Percentiles rank a stretch among this genome's conserved stretches.
phyloP scores from a whole-genome alignment of 495 filamentous ascomycete genomes.

The Lindgomyces ingoldianus region DNA sequence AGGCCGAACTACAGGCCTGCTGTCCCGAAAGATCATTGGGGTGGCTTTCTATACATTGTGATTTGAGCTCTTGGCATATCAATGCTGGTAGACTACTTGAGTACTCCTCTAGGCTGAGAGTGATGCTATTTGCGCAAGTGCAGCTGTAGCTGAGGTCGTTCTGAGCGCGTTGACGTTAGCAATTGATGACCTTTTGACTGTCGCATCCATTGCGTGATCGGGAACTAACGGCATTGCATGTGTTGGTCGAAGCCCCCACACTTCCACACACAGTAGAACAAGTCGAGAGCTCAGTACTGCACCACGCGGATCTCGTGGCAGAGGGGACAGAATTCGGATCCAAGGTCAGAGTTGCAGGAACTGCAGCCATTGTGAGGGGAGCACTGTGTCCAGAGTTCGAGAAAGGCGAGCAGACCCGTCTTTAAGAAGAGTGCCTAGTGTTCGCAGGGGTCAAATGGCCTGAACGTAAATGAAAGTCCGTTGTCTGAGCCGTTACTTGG shows the following conservation, averaged over 20 bases:
- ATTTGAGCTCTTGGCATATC: background rate
- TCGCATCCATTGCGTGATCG: background rate
- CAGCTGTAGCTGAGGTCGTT: background rate
- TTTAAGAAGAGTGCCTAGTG: too few species aligned
- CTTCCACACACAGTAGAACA: background rate
- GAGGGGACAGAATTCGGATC: background rate
- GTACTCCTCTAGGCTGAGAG: background rate
- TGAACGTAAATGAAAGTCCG: too few species aligned
- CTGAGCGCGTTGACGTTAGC: background rate
- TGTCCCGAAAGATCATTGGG: background rate
- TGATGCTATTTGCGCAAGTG: background rate
- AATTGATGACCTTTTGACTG: background rate
- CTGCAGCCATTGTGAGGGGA: background rate
- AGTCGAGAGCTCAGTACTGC: background rate
- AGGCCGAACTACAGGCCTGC: background rate
- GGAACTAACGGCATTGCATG: background rate
- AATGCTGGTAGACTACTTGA: background rate
- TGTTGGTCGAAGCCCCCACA: background rate
- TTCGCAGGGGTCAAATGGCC: too few species aligned
- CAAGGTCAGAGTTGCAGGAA: background rate
- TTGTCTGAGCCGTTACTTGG: too few species aligned
- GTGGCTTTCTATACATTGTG: background rate
- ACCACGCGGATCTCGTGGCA: background rate
- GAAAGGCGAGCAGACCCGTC: background rate
- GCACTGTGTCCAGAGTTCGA: background rate